Evolutionary conservation across 306 rosid genomes (phyloP).

Genomic region (Spatholobus suberectus): DNA sequence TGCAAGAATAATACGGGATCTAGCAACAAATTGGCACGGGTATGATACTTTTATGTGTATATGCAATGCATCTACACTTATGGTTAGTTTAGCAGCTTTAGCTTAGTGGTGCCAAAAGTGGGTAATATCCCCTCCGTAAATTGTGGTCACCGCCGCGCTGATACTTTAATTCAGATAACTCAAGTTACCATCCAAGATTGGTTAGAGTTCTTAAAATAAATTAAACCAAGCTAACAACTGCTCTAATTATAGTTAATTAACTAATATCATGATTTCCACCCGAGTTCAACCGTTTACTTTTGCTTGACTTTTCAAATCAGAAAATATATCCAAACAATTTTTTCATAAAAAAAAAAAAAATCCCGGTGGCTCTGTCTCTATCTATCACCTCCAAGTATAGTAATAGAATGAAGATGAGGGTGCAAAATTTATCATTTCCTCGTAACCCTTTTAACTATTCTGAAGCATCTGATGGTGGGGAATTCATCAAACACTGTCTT

Average conservation of each 20-base stretch:
- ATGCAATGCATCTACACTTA: background rate
- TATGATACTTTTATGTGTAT: background rate
- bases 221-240: constrained; percentile 23
- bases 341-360: background rate
- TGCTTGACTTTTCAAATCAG: constrained; percentile 9
- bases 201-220: background rate
- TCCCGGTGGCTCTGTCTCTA: constrained; percentile 30
- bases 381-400: constrained; percentile 17
- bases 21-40: background rate
- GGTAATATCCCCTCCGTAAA: constrained; percentile 42
- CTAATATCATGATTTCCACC: background rate
- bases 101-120: constrained; percentile 48
- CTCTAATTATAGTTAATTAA: background rate
- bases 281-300: constrained; percentile 15
- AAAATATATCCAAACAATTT: background rate
- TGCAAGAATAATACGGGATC: constrained; percentile 17
- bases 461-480: constrained; percentile 48
- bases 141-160: constrained; percentile 48
- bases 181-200: constrained; percentile 11
- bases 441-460: background rate
- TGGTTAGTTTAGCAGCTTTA: constrained; percentile 39
- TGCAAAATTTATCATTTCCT: background rate
- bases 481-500: constrained; percentile 30
- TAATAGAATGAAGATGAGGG: background rate
- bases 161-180: constrained; percentile 44